Base-by-base conservation (phyloP, 1,139 yeast species). In the Komagataea norvegica region DNA sequence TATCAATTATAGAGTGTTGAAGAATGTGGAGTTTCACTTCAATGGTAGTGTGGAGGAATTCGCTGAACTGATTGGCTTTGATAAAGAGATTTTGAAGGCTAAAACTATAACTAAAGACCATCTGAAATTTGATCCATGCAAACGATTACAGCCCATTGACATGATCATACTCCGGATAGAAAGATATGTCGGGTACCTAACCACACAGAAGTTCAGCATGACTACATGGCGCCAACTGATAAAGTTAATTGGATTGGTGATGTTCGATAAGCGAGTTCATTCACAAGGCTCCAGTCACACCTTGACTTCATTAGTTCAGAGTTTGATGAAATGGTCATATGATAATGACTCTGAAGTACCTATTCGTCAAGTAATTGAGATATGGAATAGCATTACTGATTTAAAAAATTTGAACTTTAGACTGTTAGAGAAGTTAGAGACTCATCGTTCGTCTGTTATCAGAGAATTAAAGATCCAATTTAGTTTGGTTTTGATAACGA, bases 191-290 rank as follows among this genome's bases (percentile, higher is more conserved):
- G 33, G 25, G 4, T 36, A 39, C 11, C 15, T 46, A 2, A 25
- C 40, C 1, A 30, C 26, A 3, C 13, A n/a, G n/a, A 14, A 37
- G 8, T 47, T 21, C 25, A 13, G 22, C 3, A 13, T 17, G 1
- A 24, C 20, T 1, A 22, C 26, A 6, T 46, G 42, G 26, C 13
- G 21, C 2, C n/a, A 10, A 4, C 23, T 45, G 11, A 34, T 47
- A 2, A 29, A 31, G 17, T 22, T 38, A 1, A 4, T 47, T 9
- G 52, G 52, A 2, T 33, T 38, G 14, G 8, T 44, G 3, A 42
- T 49, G 34, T 44, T 49, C 36, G 55, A 51, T 28, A 34, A 35
- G 8, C 35, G 47, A 22, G 43, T 47, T 3, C 28, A 29, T 22
- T 17, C 34, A 4, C 21, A 10, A 24, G 36, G 34, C 5, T 19